Evolutionary conservation across 2,329 filamentous ascomycete species (phyloP), one percentile per base, ranked within the genome.

Genomic region (Penicillium aurantiogriseum): DNA sequence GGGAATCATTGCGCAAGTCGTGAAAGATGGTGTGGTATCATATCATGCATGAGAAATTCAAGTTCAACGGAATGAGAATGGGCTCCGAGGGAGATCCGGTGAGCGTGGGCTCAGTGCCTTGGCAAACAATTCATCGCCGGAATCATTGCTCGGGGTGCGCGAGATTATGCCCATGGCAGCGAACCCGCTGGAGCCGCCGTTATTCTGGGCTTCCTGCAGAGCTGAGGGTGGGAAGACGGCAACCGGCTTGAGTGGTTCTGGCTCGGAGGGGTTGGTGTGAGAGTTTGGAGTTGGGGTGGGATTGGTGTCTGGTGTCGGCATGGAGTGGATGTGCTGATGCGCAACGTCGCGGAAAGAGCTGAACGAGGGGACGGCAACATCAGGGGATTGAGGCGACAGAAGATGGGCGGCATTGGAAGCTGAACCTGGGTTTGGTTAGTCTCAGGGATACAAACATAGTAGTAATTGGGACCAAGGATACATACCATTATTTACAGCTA

Each of bases 51-150:
- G 46, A 44, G 17, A 52, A 44, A 57, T 35, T 42, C 13, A 50
- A 39, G 11, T 23, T 59, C n/a, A 65, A 59, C 77, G 74, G 70
- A 87, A 84, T 4, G 83, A 84, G 69, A 96, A 97, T 0, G 91
- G 92, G 69, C 90, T 92, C 66, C 87, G 90, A 52, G 87, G 86
- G 80, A 94, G 91, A 65, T 95, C 91, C 0, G 92, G 92, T 67
- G 90, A 92, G 50, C 92, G 82, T 1, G 92, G 92, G 68, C 90
- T 93, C 77, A 96, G 85, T 1, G 91, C 91, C 51, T 96, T 82
- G 0, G 91, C 92, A 70, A 97, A 97, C 2, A 96, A 80, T 40
- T 90, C 92, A 57, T 96, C 91, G 63, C 91, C 88, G 0, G 82
- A 83, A 40, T 88, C 85, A 6, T 65, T 60, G 72, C 59, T 73